Conservation (phyloP, 805 yeast genomes). For the Yarrowia sp. region DNA sequence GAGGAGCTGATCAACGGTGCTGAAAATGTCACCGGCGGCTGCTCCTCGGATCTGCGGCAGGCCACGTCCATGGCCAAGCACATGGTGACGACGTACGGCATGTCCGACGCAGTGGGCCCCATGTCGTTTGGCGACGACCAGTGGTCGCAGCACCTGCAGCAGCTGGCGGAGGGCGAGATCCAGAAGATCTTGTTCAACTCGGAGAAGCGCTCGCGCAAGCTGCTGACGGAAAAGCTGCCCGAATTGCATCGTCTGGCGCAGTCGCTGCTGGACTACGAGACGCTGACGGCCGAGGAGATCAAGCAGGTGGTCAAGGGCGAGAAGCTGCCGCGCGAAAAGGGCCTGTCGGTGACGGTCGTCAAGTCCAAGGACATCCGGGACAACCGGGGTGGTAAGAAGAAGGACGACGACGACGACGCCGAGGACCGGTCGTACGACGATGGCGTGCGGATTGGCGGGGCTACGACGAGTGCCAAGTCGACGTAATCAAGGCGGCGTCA, state of each 20-base stretch:
- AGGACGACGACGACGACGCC: conserved; percentile 16
- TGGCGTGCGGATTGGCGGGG: conserved; percentile 19
- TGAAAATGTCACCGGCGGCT: conserved; percentile 92
- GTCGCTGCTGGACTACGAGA: conserved; percentile 92
- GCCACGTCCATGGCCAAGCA: conserved; percentile 95
- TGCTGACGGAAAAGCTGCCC: conserved; percentile 57
- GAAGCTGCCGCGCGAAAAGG: conserved; percentile 62
- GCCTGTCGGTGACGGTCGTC: conserved; percentile 71
- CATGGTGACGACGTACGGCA: conserved; percentile 95
- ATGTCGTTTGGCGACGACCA: conserved; percentile 79
- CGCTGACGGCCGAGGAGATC: conserved; percentile 87
- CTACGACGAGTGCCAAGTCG: conserved; percentile 13
- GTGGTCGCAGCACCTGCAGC: conserved; percentile 88
- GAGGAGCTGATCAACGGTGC: conserved; percentile 89
- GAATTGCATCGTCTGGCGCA: conserved; percentile 88
- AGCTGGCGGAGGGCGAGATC: conserved; percentile 90
- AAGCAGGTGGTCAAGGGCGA: conserved; percentile 82
- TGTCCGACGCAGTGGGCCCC: conserved; percentile 93
- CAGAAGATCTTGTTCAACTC: conserved; percentile 68
- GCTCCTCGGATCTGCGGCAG: conserved; percentile 82
- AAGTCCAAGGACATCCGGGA: conserved; percentile 43
- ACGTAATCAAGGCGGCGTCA: neutral
- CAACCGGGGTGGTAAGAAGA: conserved; percentile 30
- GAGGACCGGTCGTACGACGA: conserved; percentile 15
- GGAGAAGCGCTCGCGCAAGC: conserved; percentile 71